Evolutionary conservation across 1,284 basidiomycete species (phyloP).

Genomic region (Fomitopsis betulina): DNA sequence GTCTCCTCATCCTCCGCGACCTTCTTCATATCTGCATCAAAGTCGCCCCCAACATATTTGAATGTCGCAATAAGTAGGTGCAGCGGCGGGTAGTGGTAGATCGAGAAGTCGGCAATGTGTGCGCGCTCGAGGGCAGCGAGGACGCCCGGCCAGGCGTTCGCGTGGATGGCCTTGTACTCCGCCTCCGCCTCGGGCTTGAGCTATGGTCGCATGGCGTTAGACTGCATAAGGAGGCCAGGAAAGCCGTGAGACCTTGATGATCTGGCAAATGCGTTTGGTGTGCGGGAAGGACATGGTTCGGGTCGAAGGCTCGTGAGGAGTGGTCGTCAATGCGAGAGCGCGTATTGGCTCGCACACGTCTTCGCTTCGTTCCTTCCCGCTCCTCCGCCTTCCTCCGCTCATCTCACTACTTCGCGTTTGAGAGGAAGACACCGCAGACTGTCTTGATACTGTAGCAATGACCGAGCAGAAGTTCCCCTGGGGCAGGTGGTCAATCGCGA

Average conservation of each 20-base stretch:
- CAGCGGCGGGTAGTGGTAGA: conserved; percentile 61
- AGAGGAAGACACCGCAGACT: no score
- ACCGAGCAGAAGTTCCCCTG: conserved; percentile 18
- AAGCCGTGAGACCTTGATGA: conserved; percentile 50
- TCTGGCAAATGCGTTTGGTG: conserved; percentile 66
- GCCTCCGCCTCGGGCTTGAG: conserved; percentile 59
- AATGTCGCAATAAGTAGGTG: conserved; percentile 67
- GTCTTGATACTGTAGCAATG: not conserved
- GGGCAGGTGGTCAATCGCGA: conserved; percentile 32
- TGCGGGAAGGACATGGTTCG: not conserved
- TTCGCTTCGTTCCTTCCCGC: not conserved
- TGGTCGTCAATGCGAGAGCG: not conserved
- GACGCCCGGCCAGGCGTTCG: conserved; percentile 67
- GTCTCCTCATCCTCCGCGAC: conserved; percentile 66
- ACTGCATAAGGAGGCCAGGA: not conserved
- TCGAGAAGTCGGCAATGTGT: conserved; percentile 75
- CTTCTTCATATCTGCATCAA: conserved; percentile 60
- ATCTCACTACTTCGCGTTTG: no score
- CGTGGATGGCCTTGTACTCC: conserved; percentile 70
- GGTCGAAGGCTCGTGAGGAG: not conserved
- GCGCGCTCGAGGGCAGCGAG: conserved; percentile 62
- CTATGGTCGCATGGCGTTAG: conserved; percentile 24
- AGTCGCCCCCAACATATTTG: conserved; percentile 62
- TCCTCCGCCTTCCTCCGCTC: not conserved
- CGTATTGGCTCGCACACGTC: not conserved